phyloP scores from a whole-genome alignment of 1,284 basidiomycete genomes.

The Sparassis latifolia region DNA sequence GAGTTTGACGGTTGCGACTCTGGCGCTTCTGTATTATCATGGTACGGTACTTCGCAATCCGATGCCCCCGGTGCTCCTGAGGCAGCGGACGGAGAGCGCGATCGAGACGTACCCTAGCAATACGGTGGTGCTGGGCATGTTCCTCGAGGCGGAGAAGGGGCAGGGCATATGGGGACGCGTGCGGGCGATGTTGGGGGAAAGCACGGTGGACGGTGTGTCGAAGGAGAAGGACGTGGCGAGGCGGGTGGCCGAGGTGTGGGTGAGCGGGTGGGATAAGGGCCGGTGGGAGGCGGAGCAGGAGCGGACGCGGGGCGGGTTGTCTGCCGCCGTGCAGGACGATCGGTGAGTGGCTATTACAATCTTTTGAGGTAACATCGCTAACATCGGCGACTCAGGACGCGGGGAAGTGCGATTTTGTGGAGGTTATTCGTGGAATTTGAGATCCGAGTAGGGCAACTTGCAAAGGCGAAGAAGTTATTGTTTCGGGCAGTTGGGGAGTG shows the following conservation, averaged over 20 bases:
- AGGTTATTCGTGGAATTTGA: conserved; percentile 80
- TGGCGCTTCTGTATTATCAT: conserved; percentile 62
- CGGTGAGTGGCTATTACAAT: conserved; percentile 37
- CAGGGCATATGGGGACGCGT: conserved; percentile 70
- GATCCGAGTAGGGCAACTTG: conserved; percentile 51
- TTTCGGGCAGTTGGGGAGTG: conserved; percentile 81
- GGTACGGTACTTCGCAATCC: conserved; percentile 47
- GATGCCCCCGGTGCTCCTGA: conserved; percentile 52
- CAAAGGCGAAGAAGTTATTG: conserved; percentile 70
- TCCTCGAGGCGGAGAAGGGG: conserved; percentile 73
- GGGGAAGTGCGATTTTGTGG: conserved; percentile 70
- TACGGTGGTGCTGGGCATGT: conserved; percentile 68
- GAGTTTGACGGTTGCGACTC: conserved; percentile 48
- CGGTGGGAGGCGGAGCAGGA: conserved; percentile 66
- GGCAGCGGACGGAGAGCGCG: conserved; percentile 51
- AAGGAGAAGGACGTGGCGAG: conserved; percentile 51
- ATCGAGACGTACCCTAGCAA: conserved; percentile 64
- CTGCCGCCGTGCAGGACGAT: conserved; percentile 54
- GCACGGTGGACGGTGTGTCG: conserved; percentile 17
- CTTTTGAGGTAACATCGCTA: neutral
- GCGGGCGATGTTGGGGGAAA: conserved; percentile 42
- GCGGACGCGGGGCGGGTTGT: conserved; percentile 58
- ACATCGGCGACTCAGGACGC: conserved; percentile 43
- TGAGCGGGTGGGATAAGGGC: conserved; percentile 69
- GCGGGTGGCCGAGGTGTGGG: conserved; percentile 65